phyloP scores from a whole-genome alignment of 2,329 filamentous ascomycete species.

The Colletotrichum eleusines region DNA sequence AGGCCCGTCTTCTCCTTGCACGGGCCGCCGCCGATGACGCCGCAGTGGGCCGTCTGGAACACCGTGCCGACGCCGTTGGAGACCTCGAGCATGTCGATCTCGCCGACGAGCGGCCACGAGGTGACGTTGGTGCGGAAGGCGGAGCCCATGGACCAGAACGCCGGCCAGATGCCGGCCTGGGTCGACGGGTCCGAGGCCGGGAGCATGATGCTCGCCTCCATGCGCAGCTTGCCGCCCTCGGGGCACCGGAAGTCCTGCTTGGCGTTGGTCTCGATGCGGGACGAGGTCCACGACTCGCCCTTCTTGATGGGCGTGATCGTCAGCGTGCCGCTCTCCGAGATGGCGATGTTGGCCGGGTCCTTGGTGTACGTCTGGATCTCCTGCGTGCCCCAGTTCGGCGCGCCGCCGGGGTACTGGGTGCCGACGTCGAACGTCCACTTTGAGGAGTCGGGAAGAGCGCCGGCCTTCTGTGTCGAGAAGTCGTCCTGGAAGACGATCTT shows the following conservation, averaged over 20 bases:
- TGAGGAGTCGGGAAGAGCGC: slow-evolving; percentile 50
- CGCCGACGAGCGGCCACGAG: slow-evolving; percentile 57
- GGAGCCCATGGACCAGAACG: slow-evolving; percentile 60
- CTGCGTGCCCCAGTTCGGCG: slow-evolving; percentile 61
- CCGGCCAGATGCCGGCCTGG: slow-evolving; percentile 59
- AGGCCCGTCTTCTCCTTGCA: slow-evolving; percentile 57
- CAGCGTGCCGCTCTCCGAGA: slow-evolving; percentile 48
- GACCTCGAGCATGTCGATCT: slow-evolving; percentile 60
- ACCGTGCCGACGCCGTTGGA: slow-evolving; percentile 53
- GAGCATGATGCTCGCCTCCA: slow-evolving; percentile 55
- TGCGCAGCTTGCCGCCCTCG: slow-evolving; percentile 51
- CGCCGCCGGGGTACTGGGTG: slow-evolving; percentile 60
- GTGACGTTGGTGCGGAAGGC: slow-evolving; percentile 53
- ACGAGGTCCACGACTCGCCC: slow-evolving; percentile 56
- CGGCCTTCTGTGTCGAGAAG: slow-evolving; percentile 46
- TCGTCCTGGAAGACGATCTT: slow-evolving; percentile 48
- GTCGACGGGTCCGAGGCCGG: slow-evolving; percentile 45
- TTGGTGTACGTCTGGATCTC: slow-evolving; percentile 62
- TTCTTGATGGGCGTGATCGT: slow-evolving; percentile 47
- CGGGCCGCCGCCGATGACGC: slow-evolving; percentile 52
- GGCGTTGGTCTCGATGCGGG: slow-evolving; percentile 56
- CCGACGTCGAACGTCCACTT: slow-evolving; percentile 61
- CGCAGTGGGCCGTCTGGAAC: slow-evolving; percentile 58
- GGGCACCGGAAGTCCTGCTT: slow-evolving; percentile 52
- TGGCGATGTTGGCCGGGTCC: slow-evolving; percentile 54